Conservation (phyloP, 805 yeast species). For the Kodamaea restingae region DNA sequence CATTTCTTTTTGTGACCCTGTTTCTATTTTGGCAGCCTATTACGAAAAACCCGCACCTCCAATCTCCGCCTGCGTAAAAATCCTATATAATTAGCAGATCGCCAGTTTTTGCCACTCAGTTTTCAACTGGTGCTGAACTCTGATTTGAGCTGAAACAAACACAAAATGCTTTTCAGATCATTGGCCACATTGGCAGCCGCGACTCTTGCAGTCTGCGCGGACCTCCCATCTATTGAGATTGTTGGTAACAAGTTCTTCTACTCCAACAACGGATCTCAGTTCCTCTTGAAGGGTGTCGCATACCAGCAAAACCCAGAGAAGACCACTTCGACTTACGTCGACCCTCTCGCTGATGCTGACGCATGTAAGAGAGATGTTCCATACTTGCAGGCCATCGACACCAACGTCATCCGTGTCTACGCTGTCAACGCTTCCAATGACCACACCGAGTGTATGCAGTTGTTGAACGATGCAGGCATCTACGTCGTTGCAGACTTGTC, state of each 20-base stretch:
- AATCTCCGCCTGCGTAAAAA: background rate
- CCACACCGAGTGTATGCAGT: slow-evolving; percentile 65
- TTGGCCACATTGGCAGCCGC: slow-evolving; percentile 13
- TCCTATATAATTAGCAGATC: slow-evolving; percentile 2
- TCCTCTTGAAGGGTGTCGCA: slow-evolving; percentile 74
- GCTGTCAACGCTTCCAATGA: slow-evolving; percentile 63
- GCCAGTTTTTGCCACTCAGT: slow-evolving; percentile 2
- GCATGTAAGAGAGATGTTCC: slow-evolving; percentile 74
- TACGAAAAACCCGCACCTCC: background rate
- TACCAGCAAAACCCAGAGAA: slow-evolving; percentile 68
- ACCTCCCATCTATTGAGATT: slow-evolving; percentile 59
- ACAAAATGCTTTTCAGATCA: slow-evolving; percentile 6
- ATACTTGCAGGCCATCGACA: slow-evolving; percentile 54
- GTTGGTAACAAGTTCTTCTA: slow-evolving; percentile 76
- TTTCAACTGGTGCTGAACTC: background rate
- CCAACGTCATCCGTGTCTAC: slow-evolving; percentile 74
- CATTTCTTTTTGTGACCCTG: background rate
- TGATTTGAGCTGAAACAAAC: background rate
- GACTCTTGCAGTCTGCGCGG: slow-evolving; percentile 11
- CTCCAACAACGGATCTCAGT: slow-evolving; percentile 75
- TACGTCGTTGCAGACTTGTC: slow-evolving; percentile 88
- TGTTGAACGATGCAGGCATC: slow-evolving; percentile 77
- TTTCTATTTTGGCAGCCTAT: slow-evolving; percentile 1
- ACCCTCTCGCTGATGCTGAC: slow-evolving; percentile 63
- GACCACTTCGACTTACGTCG: slow-evolving; percentile 49